Percentiles rank a stretch among this genome's conserved stretches.
Conservation (phyloP, 2,329 filamentous ascomycete genomes). For the Calonectria multiphialidica region DNA sequence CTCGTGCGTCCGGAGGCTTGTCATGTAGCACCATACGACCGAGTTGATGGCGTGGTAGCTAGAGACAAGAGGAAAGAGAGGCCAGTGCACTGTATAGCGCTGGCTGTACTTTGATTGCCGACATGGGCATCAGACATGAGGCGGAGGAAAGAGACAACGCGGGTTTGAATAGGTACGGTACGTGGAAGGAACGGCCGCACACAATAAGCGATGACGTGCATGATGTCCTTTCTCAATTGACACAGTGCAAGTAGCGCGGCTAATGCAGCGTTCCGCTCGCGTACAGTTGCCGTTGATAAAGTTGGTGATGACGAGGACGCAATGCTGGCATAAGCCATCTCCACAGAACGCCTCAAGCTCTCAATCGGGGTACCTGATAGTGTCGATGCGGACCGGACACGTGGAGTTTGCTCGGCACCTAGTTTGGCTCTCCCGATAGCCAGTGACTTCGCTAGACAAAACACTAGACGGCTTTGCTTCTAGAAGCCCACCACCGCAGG, state of each 20-base stretch:
- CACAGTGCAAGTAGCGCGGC: not conserved
- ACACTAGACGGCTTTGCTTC: not conserved
- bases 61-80: not conserved
- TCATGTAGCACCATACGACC: not conserved
- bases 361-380: not conserved
- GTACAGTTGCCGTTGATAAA: not conserved
- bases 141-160: not conserved
- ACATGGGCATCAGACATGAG: not conserved
- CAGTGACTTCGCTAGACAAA: not conserved
- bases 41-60: not conserved
- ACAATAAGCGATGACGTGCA: not conserved
- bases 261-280: not conserved
- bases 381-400: not conserved
- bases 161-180: not conserved
- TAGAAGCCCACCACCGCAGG: conserved; percentile 6
- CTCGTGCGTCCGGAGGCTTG: not conserved
- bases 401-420: not conserved
- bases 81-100: not conserved
- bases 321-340: not conserved
- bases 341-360: not conserved
- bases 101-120: not conserved
- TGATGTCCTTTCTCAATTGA: not conserved
- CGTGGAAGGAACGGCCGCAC: not conserved
- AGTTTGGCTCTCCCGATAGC: not conserved
- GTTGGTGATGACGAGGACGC: conserved; percentile 7